Evolutionary conservation across 257 asterid species (phyloP).

Genomic region (Lycium barbarum): DNA sequence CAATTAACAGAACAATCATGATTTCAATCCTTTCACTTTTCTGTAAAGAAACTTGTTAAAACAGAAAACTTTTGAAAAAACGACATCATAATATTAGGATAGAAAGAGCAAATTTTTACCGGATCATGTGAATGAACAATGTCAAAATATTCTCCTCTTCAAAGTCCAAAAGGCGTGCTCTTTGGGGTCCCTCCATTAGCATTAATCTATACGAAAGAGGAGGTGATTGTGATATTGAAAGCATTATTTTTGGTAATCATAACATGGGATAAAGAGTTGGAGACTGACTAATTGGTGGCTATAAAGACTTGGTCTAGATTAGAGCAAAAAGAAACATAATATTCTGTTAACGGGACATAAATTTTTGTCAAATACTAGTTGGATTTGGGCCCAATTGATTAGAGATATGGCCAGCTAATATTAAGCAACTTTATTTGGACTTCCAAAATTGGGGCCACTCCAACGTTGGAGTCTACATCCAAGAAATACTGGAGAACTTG

Average conservation of each 20-base stretch:
- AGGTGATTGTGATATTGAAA: constrained; percentile 1
- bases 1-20: background rate
- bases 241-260: background rate
- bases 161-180: background rate
- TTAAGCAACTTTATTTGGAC: background rate
- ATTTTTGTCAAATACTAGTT: too few relatives aligned
- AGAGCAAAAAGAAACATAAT: background rate
- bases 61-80: background rate
- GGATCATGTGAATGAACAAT: background rate
- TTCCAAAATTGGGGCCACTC: background rate
- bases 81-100: background rate
- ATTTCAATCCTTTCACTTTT: background rate
- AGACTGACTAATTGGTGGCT: background rate
- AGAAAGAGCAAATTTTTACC: background rate
- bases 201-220: background rate
- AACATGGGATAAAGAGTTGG: constrained; percentile 15
- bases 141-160: background rate
- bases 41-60: background rate
- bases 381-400: background rate
- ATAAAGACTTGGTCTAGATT: background rate
- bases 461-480: constrained; percentile 5
- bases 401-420: background rate
- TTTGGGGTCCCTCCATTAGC: constrained; percentile 12
- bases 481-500: background rate
- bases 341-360: background rate